Conservation (phyloP, 169 alveolate species). For the Cryptosporidium ryanae region DNA sequence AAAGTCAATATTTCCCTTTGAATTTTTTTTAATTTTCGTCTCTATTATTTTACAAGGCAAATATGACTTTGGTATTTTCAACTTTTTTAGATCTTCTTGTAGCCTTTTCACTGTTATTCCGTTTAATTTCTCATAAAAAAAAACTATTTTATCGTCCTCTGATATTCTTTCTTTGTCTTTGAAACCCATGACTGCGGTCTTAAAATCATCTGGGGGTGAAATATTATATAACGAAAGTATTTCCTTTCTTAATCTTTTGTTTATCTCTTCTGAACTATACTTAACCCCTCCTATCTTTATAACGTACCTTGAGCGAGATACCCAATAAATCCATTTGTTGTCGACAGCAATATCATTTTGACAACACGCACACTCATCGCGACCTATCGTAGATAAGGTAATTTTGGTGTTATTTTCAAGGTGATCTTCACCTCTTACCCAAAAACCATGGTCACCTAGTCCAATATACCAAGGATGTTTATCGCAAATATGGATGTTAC, state of each 20-base stretch:
- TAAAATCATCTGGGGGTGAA: neutral
- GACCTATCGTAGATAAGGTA: neutral
- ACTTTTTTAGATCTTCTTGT: neutral
- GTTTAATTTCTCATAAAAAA: slow-evolving; percentile 34
- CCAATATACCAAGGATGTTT: slow-evolving; percentile 72
- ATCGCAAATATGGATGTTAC: slow-evolving; percentile 13
- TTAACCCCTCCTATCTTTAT: slow-evolving; percentile 80
- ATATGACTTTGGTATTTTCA: slow-evolving; percentile 10
- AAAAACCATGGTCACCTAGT: slow-evolving; percentile 65
- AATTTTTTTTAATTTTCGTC: slow-evolving; percentile 18
- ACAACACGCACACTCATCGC: slow-evolving; percentile 30
- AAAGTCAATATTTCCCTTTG: slow-evolving; percentile 29
- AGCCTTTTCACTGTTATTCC: neutral
- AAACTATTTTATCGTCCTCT: slow-evolving; percentile 50
- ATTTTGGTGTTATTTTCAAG: neutral
- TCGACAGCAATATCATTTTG: neutral
- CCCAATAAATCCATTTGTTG: slow-evolving; percentile 74
- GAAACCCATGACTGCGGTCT: slow-evolving; percentile 10
- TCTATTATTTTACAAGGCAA: slow-evolving; percentile 36
- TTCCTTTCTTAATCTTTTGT: slow-evolving; percentile 35
- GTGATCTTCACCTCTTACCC: slow-evolving; percentile 11
- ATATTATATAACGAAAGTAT: neutral
- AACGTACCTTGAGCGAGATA: slow-evolving; percentile 67
- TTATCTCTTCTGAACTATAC: slow-evolving; percentile 76
- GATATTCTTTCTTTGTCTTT: slow-evolving; percentile 42